Percentiles rank a stretch among this genome's conserved stretches.
Conservation (phyloP, 495 filamentous ascomycete genomes). For the Hypoxylon fuscum region DNA sequence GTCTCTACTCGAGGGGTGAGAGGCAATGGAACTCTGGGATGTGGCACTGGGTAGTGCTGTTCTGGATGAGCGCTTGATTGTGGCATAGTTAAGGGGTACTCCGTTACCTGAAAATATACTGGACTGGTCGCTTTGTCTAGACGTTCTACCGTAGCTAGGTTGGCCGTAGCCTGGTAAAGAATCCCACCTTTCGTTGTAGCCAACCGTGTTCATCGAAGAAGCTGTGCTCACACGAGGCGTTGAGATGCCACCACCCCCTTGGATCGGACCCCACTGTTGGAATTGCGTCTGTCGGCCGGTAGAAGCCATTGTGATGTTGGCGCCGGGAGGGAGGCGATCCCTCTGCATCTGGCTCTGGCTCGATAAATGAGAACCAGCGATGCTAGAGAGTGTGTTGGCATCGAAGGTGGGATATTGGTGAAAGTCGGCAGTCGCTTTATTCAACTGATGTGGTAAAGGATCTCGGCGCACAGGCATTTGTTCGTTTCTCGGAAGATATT, state of each 20-base stretch:
- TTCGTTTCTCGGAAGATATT: conserved; percentile 77
- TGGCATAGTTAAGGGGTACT: conserved; percentile 74
- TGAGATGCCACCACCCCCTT: not conserved
- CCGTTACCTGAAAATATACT: conserved; percentile 74
- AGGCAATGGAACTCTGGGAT: conserved; percentile 60
- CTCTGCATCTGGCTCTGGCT: conserved; percentile 64
- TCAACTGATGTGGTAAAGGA: conserved; percentile 81
- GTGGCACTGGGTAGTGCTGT: conserved; percentile 58
- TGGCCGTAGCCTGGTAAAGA: conserved; percentile 66
- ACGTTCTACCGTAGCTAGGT: conserved; percentile 46
- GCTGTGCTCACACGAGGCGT: conserved; percentile 61
- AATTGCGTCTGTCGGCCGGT: conserved; percentile 75
- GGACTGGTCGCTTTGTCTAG: conserved; percentile 52
- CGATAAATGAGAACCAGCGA: conserved; percentile 66
- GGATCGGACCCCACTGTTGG: conserved; percentile 74
- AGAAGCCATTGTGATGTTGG: conserved; percentile 72
- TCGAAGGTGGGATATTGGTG: conserved; percentile 89
- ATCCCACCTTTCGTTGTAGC: conserved; percentile 66
- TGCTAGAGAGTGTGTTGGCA: conserved; percentile 56
- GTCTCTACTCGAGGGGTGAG: conserved; percentile 56
- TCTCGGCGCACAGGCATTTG: conserved; percentile 71
- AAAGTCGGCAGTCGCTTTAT: conserved; percentile 79
- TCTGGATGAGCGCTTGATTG: conserved; percentile 72
- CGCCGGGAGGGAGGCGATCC: conserved; percentile 76
- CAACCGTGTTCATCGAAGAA: conserved; percentile 57